These are phyloP conservation scores for Periconia macrospinosa DNA, from an alignment of 2,329 filamentous ascomycete genomes.

Conservation along the genomic window DNA sequence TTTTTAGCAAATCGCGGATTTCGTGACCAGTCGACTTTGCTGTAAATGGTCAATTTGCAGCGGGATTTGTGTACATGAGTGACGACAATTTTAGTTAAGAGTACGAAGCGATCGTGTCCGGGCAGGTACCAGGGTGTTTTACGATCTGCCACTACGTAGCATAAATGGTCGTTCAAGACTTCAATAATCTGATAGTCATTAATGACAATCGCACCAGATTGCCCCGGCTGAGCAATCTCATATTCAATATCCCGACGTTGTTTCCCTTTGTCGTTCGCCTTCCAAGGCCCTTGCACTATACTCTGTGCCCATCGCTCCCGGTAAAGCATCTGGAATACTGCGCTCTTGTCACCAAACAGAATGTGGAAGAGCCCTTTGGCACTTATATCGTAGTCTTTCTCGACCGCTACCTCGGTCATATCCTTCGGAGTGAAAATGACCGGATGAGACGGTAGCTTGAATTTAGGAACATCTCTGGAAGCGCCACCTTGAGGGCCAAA, in stretches of 20 bases:
- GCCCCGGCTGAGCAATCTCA: slow-evolving; percentile 61
- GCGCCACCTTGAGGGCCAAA: slow-evolving; percentile 49
- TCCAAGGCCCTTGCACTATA: slow-evolving; percentile 87
- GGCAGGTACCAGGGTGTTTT: slow-evolving; percentile 82
- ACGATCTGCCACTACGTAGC: slow-evolving; percentile 67
- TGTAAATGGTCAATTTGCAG: slow-evolving; percentile 87
- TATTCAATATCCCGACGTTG: slow-evolving; percentile 82
- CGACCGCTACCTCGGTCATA: slow-evolving; percentile 73
- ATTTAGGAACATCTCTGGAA: slow-evolving; percentile 62
- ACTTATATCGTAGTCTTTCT: slow-evolving; percentile 85
- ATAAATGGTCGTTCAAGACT: slow-evolving; percentile 58
- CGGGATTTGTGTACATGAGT: slow-evolving; percentile 90
- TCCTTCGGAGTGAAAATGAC: slow-evolving; percentile 83
- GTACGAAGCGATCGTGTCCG: slow-evolving; percentile 73
- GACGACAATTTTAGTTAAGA: slow-evolving; percentile 89
- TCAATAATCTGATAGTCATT: slow-evolving; percentile 87
- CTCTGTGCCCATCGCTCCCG: slow-evolving; percentile 59
- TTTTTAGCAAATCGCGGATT: slow-evolving; percentile 45
- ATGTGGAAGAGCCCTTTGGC: slow-evolving; percentile 96
- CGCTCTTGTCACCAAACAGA: slow-evolving; percentile 93
- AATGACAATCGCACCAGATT: slow-evolving; percentile 51
- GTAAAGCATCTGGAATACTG: slow-evolving; percentile 89
- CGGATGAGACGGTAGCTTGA: slow-evolving; percentile 79
- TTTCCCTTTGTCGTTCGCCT: slow-evolving; percentile 66
- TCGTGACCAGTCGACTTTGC: slow-evolving; percentile 83